These are phyloP conservation scores for Jimgerdemannia flammicorona DNA, from an alignment of 192 early-diverging fungal species.

Conservation along the genomic window DNA sequence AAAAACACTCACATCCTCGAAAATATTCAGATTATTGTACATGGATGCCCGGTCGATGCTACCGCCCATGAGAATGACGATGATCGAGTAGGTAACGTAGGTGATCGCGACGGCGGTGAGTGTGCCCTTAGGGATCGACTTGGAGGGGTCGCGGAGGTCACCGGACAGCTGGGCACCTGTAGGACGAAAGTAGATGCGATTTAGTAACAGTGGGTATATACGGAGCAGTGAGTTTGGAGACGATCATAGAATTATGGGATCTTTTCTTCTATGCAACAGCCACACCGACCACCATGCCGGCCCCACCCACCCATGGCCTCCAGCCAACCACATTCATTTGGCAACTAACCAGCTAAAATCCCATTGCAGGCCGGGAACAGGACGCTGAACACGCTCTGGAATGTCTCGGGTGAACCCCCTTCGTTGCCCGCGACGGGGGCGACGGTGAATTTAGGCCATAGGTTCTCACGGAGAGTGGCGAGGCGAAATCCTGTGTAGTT, in stretches of 20 bases:
- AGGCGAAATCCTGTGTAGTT: constrained; percentile 57
- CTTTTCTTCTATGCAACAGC: too few species aligned
- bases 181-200: too few species aligned
- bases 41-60: constrained; percentile 54
- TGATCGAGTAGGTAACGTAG: constrained; percentile 47
- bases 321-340: too few species aligned
- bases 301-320: too few species aligned
- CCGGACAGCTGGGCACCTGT: constrained; percentile 73
- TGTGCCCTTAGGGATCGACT: constrained; percentile 66
- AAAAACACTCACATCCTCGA: constrained; percentile 54
- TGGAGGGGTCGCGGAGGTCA: constrained; percentile 59
- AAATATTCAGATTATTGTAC: constrained; percentile 56
- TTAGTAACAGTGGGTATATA: not conserved
- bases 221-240: not conserved
- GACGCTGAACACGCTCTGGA: constrained; percentile 54
- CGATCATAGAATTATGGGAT: too few species aligned
- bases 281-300: too few species aligned
- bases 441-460: constrained; percentile 54
- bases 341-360: constrained; percentile 47
- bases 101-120: constrained; percentile 56
- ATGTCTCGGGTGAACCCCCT: constrained; percentile 43
- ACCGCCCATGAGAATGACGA: constrained; percentile 53
- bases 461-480: constrained; percentile 54
- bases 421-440: constrained; percentile 26
- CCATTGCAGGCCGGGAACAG: constrained; percentile 70